phyloP scores from a whole-genome alignment of 768 basidiomycete genomes.

The Fomitopsis serialis region DNA sequence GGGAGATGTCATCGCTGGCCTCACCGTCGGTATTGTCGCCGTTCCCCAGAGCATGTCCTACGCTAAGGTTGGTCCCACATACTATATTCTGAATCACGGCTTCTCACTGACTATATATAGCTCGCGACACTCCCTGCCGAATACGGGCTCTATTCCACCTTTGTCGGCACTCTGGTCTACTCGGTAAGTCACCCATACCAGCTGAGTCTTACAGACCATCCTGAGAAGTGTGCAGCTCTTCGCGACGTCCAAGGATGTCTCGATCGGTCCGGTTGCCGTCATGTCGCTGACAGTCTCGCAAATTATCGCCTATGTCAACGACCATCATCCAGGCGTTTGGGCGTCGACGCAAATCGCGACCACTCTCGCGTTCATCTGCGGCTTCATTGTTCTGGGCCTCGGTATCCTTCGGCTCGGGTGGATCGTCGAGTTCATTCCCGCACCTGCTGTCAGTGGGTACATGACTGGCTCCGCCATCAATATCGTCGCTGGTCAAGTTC shows the following conservation, averaged over 20 bases:
- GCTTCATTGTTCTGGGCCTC: constrained; percentile 87
- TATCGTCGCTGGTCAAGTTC: constrained; percentile 85
- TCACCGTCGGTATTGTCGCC: constrained; percentile 87
- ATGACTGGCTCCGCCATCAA: constrained; percentile 98
- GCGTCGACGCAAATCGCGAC: constrained; percentile 73
- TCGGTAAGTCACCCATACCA: constrained; percentile 45
- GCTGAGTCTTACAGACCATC: not conserved
- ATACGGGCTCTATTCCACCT: constrained; percentile 93
- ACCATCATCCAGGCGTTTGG: constrained; percentile 52
- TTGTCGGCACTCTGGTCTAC: constrained; percentile 82
- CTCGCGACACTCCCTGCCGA: constrained; percentile 79
- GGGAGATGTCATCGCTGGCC: constrained; percentile 90
- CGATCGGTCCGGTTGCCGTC: constrained; percentile 98
- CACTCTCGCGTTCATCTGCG: constrained; percentile 77
- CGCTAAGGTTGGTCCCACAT: constrained; percentile 45
- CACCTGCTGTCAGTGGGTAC: constrained; percentile 80
- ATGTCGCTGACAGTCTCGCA: constrained; percentile 89
- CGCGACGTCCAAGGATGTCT: constrained; percentile 96
- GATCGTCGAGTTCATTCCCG: constrained; percentile 92
- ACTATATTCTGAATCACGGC: not conserved
- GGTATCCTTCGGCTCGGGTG: constrained; percentile 89
- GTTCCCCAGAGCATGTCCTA: constrained; percentile 95
- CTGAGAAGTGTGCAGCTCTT: constrained; percentile 55
- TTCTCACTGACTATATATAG: constrained; percentile 30
- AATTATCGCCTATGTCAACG: constrained; percentile 65